These are phyloP conservation scores for Fusarium drepaniforme DNA, from an alignment of 2,329 filamentous ascomycete genomes.

Conservation along the genomic window DNA sequence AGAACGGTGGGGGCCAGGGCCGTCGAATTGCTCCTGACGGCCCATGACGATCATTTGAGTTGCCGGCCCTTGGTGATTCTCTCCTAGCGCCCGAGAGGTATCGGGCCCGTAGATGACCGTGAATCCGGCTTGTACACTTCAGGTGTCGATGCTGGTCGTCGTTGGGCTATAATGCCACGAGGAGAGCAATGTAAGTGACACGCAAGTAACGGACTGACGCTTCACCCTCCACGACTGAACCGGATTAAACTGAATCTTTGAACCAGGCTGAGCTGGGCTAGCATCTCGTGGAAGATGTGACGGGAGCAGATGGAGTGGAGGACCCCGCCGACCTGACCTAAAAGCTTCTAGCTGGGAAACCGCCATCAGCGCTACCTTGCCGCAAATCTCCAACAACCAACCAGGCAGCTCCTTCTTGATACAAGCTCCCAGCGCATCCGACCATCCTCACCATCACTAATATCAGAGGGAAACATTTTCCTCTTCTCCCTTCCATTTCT, in stretches of 20 bases:
- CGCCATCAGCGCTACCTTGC: neutral
- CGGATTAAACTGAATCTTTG: slow-evolving; percentile 16
- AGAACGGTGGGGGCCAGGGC: slow-evolving; percentile 12
- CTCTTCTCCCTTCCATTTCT: neutral
- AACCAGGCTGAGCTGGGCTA: slow-evolving; percentile 31
- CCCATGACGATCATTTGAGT: slow-evolving; percentile 24
- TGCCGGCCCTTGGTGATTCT: neutral
- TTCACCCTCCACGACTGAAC: slow-evolving; percentile 12
- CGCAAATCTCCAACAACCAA: neutral
- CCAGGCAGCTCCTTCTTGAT: slow-evolving; percentile 3
- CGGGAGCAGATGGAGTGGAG: neutral
- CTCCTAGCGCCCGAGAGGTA: slow-evolving; percentile 33
- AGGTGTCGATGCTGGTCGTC: slow-evolving; percentile 3
- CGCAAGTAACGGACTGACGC: slow-evolving; percentile 13
- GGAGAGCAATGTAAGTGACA: slow-evolving; percentile 7
- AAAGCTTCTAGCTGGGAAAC: slow-evolving; percentile 3
- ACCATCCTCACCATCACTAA: slow-evolving; percentile 5
- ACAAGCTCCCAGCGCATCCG: slow-evolving; percentile 13
- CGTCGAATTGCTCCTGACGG: slow-evolving; percentile 7
- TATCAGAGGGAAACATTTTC: slow-evolving; percentile 3
- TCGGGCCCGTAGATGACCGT: slow-evolving; percentile 17
- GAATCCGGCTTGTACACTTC: slow-evolving; percentile 17
- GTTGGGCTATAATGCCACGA: neutral
- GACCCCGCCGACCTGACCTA: slow-evolving; percentile 4
- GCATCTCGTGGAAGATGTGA: slow-evolving; percentile 17